These are phyloP conservation scores for Skeletonema menzelii DNA, from an alignment of 108 stramenopile species.

Conservation along the genomic window DNA sequence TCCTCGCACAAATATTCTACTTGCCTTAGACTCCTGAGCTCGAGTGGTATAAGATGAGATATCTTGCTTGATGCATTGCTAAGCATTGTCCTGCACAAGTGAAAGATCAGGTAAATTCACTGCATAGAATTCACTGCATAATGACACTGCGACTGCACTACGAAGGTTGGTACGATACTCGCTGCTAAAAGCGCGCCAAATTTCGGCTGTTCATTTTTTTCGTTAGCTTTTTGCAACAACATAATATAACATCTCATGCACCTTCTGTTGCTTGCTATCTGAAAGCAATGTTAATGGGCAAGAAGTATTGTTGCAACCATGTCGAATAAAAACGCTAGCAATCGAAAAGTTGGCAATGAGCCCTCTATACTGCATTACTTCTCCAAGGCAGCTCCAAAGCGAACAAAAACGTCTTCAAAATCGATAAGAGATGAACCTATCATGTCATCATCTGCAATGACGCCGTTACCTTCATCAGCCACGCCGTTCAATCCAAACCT, in stretches of 20 bases:
- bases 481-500: not conserved
- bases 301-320: not conserved
- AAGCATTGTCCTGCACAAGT: no score
- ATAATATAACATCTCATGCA: not conserved
- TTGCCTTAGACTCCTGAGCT: no score
- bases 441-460: not conserved
- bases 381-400: constrained; percentile 1
- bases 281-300: not conserved
- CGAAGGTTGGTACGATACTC: no score
- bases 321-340: not conserved
- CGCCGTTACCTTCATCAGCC: not conserved
- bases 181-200: not conserved
- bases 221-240: not conserved
- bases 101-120: no score
- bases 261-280: not conserved
- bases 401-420: not conserved
- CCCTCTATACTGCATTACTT: constrained; percentile 9
- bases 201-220: not conserved
- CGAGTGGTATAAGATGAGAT: no score
- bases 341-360: not conserved
- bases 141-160: no score
- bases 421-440: not conserved
- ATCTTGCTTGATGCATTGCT: no score
- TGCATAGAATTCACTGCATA: no score
- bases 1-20: no score